phyloP scores from a whole-genome alignment of 2,329 filamentous ascomycete species.

The Pseudogymnoascus sp. region DNA sequence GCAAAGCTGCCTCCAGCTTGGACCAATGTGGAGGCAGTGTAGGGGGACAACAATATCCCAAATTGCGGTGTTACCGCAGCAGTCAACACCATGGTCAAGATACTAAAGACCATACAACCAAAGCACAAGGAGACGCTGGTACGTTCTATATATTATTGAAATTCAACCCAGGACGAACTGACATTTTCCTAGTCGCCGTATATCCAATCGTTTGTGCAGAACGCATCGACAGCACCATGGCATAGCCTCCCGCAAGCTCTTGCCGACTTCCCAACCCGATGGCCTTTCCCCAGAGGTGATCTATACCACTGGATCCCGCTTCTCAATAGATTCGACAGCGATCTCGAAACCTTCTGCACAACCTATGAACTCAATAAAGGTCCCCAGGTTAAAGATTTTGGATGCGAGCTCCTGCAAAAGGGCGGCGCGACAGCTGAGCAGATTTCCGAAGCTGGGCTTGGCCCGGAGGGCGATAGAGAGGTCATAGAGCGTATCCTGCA shows the following conservation, averaged over 20 bases:
- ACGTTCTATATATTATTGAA: constrained; percentile 27
- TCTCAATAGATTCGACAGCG: constrained; percentile 83
- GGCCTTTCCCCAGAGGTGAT: constrained; percentile 93
- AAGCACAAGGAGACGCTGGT: constrained; percentile 62
- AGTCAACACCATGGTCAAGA: constrained; percentile 56
- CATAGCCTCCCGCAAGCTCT: constrained; percentile 71
- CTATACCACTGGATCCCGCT: constrained; percentile 97
- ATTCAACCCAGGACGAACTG: constrained; percentile 16
- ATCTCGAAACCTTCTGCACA: constrained; percentile 72
- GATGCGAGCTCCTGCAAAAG: constrained; percentile 52
- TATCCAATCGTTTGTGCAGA: constrained; percentile 70
- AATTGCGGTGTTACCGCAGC: constrained; percentile 49
- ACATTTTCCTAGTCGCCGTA: constrained; percentile 62
- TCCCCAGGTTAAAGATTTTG: constrained; percentile 71
- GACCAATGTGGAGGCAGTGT: constrained; percentile 35
- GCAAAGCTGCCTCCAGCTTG: constrained; percentile 25
- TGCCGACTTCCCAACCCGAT: constrained; percentile 71
- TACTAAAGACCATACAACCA: constrained; percentile 56
- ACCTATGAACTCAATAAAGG: constrained; percentile 73
- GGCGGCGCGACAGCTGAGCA: constrained; percentile 39
- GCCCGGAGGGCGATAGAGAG: constrained; percentile 66
- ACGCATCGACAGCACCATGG: constrained; percentile 59
- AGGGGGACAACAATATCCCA: constrained; percentile 37
- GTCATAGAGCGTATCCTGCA: constrained; percentile 71
- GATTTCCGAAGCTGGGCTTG: constrained; percentile 54